A percentile compares a stretch with the other conserved stretches of the same genome.
Evolutionary conservation across 2,329 filamentous ascomycete species (phyloP).

Genomic region (Xylariaceae sp.): DNA sequence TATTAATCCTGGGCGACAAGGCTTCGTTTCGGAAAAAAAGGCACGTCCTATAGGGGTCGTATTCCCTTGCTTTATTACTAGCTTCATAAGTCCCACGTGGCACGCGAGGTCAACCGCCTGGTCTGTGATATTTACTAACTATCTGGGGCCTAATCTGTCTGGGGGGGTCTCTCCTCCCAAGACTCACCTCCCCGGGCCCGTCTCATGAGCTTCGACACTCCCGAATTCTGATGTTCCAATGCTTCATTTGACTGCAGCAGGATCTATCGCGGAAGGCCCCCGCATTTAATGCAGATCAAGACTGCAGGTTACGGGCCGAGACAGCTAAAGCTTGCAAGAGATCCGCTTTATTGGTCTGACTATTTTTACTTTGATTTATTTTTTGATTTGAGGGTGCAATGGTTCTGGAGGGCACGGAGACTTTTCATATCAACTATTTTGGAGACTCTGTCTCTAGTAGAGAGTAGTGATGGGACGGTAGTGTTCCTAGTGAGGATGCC

Average conservation of each 20-base stretch:
- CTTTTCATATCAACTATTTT: neutral
- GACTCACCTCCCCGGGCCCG: neutral
- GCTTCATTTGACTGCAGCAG: neutral
- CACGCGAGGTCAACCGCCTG: neutral
- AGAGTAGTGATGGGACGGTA: neutral
- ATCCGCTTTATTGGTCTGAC: neutral
- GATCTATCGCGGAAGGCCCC: neutral
- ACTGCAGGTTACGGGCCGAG: neutral
- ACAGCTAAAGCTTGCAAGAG: neutral
- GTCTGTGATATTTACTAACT: neutral
- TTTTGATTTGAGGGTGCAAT: neutral
- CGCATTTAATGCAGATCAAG: neutral
- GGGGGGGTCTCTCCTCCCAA: too few species aligned
- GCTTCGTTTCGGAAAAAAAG: neutral
- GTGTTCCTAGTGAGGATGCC: too few species aligned
- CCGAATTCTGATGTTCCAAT: neutral
- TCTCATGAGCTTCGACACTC: neutral
- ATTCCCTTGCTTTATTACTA: neutral
- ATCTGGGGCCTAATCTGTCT: neutral
- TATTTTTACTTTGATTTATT: neutral
- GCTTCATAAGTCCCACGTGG: neutral
- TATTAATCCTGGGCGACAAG: neutral
- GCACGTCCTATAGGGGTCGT: neutral
- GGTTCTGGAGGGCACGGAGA: neutral
- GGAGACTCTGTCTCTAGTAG: neutral